Base-by-base conservation (phyloP, 192 early-diverging fungal genomes). In the Helicostylum pulchrum region DNA sequence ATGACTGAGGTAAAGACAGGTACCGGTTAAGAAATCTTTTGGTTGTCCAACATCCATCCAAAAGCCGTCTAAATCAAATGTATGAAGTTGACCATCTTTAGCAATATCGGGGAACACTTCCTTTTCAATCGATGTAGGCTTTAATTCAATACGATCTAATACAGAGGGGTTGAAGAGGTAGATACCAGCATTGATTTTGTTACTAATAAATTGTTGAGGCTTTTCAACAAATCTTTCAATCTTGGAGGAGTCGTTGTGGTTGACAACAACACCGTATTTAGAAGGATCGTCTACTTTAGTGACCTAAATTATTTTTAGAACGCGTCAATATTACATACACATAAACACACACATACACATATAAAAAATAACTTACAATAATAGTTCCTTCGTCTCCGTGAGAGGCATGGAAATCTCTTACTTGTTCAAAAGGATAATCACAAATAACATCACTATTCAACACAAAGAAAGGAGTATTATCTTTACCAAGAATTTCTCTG, bases 11-110 rank as follows among this genome's bases (percentile, higher is more conserved):
- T 97, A 98, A 54, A 99, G 82, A 58, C 92, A 93, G 21, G 93
- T 94, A 23, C 97, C 97, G 4, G 89, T 94, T 71, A 99, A 81
- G 75, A 89, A 99, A 77, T 99, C 97, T 77, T 95, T 96, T 57
- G 97, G 97, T 77, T 99, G 97, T 42, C 97, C 97, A 62, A 99
- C 96, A 75, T 99, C 97, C 88, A 95, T 95, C 97, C 97, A 99
- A 86, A 91, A 98, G 65, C 95, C 95, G 46, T 92, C 89, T 53
- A 99, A 84, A 34, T 93, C 92, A 72, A 96, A 95, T 20, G 91
- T 85, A 83, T 97, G 94, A 52, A 99, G 85, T 77, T 96, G 85
- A 30, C 65, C 61, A 68, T 95, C 97, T 6, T 70, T 59, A 10
- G 96, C 96, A 88, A 99, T 96, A 58, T 62, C 58, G 21, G 97